Percentiles rank a stretch among this genome's conserved stretches.
phyloP scores from a whole-genome alignment of 192 early-diverging fungal genomes.

The Backusella tarrabulga region DNA sequence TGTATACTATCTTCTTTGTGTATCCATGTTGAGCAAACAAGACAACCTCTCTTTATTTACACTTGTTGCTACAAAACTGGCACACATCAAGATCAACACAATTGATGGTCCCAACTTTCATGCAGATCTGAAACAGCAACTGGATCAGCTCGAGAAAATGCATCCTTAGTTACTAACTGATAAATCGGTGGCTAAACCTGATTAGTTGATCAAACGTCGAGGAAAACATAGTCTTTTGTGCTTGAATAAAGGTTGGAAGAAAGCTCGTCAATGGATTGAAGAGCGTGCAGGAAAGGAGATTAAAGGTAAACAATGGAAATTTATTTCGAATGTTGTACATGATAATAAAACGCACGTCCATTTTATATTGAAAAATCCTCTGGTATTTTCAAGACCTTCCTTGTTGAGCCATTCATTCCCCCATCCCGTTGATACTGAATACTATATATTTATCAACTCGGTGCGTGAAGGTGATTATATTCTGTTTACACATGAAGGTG shows the following conservation, averaged over 20 bases:
- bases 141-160: constrained; percentile 62
- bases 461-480: constrained; percentile 94
- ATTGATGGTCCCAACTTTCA: constrained; percentile 59
- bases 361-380: constrained; percentile 74
- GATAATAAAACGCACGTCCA: not conserved
- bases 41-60: constrained; percentile 59
- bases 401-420: constrained; percentile 95
- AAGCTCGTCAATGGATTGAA: constrained; percentile 87
- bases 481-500: constrained; percentile 97
- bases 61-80: constrained; percentile 72
- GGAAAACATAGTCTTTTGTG: constrained; percentile 94
- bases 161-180: constrained; percentile 83
- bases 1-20: constrained; percentile 79
- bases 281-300: constrained; percentile 83
- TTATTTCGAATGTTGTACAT: not conserved
- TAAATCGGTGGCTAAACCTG: constrained; percentile 95
- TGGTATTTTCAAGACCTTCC: constrained; percentile 91
- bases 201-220: constrained; percentile 96
- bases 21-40: constrained; percentile 53
- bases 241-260: constrained; percentile 87
- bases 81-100: constrained; percentile 73
- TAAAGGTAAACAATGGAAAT: constrained; percentile 49
- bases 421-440: constrained; percentile 89
- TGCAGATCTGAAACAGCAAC: constrained; percentile 52
- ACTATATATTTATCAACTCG: constrained; percentile 97